Conservation (phyloP, 169 alveolate genomes). For the Besnoitia besnoiti region DNA sequence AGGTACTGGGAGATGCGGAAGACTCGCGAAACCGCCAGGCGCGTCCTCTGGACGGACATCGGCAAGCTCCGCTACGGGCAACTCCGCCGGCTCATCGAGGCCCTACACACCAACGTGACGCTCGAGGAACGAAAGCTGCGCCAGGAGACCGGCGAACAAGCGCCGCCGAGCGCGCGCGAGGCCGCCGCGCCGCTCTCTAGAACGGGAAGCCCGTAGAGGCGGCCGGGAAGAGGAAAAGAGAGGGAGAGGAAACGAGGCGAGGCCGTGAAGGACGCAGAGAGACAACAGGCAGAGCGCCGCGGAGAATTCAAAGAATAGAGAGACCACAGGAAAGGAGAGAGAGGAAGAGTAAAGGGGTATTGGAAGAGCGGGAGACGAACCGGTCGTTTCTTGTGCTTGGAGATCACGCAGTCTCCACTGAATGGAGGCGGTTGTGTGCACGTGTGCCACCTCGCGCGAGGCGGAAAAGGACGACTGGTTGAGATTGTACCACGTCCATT, state of each 20-base stretch:
- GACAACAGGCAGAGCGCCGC: no score
- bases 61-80: not conserved
- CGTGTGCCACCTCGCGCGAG: no score
- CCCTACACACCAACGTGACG: not conserved
- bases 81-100: not conserved
- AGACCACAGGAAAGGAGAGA: not conserved
- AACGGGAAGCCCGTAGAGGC: not conserved
- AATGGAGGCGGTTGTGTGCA: no score
- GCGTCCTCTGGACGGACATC: not conserved
- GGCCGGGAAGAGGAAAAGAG: not conserved
- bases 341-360: not conserved
- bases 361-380: no score
- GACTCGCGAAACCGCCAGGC: not conserved
- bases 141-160: not conserved
- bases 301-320: not conserved
- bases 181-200: no score
- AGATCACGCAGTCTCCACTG: no score
- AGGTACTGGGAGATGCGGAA: not conserved
- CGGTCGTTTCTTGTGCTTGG: not conserved
- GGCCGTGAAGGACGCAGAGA: not conserved
- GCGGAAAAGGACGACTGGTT: no score
- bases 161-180: no score
- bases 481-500: no score
- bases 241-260: not conserved
- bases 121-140: not conserved